Evolutionary conservation across 2,329 filamentous ascomycete genomes (phyloP), one percentile per base, ranked within the genome.

Genomic region (Harringtonia aguacate): DNA sequence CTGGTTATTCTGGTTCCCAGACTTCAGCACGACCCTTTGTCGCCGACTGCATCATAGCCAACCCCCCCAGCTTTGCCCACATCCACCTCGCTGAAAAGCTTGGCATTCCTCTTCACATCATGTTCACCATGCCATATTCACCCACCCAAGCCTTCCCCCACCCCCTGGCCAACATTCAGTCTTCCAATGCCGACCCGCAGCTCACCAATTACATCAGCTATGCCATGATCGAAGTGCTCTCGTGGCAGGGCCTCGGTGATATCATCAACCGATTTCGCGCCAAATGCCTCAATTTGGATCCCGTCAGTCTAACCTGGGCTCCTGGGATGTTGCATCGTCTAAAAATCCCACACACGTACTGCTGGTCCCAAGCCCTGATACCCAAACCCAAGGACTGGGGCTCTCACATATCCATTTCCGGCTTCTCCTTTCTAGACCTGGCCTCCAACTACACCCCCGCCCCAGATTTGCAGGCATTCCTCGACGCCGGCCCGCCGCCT

Each of bases 231-330:
- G 85, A 90, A 56, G 80, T 86, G 74, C 85, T 89, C 70, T 83
- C 86, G 2, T 95, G 87, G 87, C 87, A 95, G 60, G 88, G 87
- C 0, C 68, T 90, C 0, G 85, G 85, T 2, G 84, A 89, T 57
- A 63, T 89, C 18, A 75, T 89, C 50, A 89, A 90, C 54, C 67
- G 76, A 21, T 87, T 89, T 52, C 72, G 85, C 36, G n/a, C 18
- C 10, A 39, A 39, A 14, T 35, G 40, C 20, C 36, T 50, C 6
- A 45, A 38, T 14, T 45, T 50, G 3, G 43, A 38, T 27, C 84
- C 36, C 15, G 22, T 37, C 18, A 37, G 36, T 20, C 15, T 80
- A 0, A 63, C 87, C 0, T 87, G 83, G 83, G 84, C 83, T 0
- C 83, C 84, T 0, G 83, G 81, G 0, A 74, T 83, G 33, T 72